These are phyloP conservation scores for Penicillium robsamsonii DNA, from an alignment of 495 filamentous ascomycete genomes.

Conservation along the genomic window DNA sequence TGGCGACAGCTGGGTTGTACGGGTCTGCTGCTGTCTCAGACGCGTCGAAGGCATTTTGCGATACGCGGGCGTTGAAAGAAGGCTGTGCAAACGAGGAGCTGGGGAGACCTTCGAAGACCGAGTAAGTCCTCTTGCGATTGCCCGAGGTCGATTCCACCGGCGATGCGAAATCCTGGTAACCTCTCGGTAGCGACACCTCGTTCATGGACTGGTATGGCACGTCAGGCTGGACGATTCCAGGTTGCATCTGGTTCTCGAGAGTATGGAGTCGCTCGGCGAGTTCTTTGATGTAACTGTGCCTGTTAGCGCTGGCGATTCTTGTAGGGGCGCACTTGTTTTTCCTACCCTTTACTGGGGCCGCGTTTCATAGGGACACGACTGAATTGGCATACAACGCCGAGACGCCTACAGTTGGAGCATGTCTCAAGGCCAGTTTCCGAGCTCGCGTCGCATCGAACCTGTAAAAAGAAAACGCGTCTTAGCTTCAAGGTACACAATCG, in stretches of 20 bases:
- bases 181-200: slow-evolving; percentile 43
- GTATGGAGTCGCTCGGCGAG: slow-evolving; percentile 83
- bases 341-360: slow-evolving; percentile 90
- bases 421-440: slow-evolving; percentile 74
- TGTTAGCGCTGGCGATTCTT: slow-evolving; percentile 22
- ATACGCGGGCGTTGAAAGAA: slow-evolving; percentile 41
- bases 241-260: slow-evolving; percentile 68
- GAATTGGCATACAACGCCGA: slow-evolving; percentile 76
- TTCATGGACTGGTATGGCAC: slow-evolving; percentile 49
- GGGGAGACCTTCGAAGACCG: slow-evolving; percentile 53
- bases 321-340: slow-evolving; percentile 2
- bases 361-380: slow-evolving; percentile 93
- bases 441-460: slow-evolving; percentile 89
- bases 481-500: slow-evolving; percentile 16
- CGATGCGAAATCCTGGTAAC: slow-evolving; percentile 50
- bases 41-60: slow-evolving; percentile 42
- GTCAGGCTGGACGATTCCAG: slow-evolving; percentile 45
- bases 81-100: slow-evolving; percentile 48
- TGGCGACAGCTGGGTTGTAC: slow-evolving; percentile 33
- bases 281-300: slow-evolving; percentile 86
- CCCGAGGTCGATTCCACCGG: slow-evolving; percentile 41
- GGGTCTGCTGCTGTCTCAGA: slow-evolving; percentile 45
- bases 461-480: slow-evolving; percentile 18
- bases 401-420: slow-evolving; percentile 83
- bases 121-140: slow-evolving; percentile 56